A percentile compares a stretch with the other conserved stretches of the same genome.
Evolutionary conservation across 2,329 filamentous ascomycete species (phyloP).

Genomic region (Trichoderma sp.): DNA sequence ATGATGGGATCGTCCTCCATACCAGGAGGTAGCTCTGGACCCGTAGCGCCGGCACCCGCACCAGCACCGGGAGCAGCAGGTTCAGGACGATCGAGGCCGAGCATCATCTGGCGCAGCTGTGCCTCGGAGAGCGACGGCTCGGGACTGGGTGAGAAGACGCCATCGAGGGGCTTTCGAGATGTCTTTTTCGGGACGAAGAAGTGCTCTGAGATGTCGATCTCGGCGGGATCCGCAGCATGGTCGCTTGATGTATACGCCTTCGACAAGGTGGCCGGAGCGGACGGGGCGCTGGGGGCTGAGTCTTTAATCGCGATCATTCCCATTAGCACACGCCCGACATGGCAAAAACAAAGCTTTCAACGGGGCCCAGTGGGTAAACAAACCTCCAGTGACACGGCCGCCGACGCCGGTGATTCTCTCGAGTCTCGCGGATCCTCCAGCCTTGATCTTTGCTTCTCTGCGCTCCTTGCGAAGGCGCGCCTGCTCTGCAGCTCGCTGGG

Average conservation of each 20-base stretch:
- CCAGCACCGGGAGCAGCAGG: conserved; percentile 18
- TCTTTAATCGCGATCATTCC: background rate
- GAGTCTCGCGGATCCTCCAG: conserved; percentile 65
- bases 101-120: conserved; percentile 64
- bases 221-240: conserved; percentile 62
- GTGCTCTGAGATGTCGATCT: conserved; percentile 76
- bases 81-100: conserved; percentile 47
- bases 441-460: conserved; percentile 73
- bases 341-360: background rate
- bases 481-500: conserved; percentile 58
- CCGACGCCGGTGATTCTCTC: conserved; percentile 73
- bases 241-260: conserved; percentile 8
- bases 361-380: background rate
- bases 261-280: conserved; percentile 32
- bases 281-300: conserved; percentile 18
- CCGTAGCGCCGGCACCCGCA: conserved; percentile 33
- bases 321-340: background rate
- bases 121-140: conserved; percentile 49
- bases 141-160: conserved; percentile 32
- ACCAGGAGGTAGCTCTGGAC: conserved; percentile 25
- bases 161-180: conserved; percentile 19
- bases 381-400: conserved; percentile 37
- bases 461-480: conserved; percentile 74
- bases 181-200: conserved; percentile 56
- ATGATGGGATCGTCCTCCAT: conserved; percentile 42